Evolutionary conservation across 1,284 basidiomycete genomes (phyloP), one percentile per base, ranked within the genome.

Genomic region (Bjerkandera adusta): DNA sequence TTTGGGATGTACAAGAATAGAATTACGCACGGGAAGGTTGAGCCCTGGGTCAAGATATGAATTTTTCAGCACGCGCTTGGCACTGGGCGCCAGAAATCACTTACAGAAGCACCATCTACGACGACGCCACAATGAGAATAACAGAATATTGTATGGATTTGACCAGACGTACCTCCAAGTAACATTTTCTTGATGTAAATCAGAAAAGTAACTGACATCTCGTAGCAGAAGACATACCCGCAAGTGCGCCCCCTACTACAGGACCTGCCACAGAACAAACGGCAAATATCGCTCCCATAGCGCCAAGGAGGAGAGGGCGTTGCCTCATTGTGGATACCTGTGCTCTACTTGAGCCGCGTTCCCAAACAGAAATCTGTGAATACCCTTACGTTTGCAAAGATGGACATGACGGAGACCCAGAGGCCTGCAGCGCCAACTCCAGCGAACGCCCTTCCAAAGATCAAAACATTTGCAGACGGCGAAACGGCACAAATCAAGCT

Each of bases 381-480:
- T n/a, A n/a, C n/a, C n/a, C 38, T 8, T 32, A 43, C 41, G 16
- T 33, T 24, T 16, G 41, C 41, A 15, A 43, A 12, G 24, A 43
- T 33, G 18, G 41, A 29, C 26, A 43, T 33, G 15, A 43, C 27
- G 8, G 41, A n/a, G 8, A 43, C 29, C 24, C 29, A 43, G 13
- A 43, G 24, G 10, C 25, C 41, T 12, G 24, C 41, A 8, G 24
- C 41, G 12, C 41, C 41, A 34, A 30, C 41, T 12, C 41, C 41
- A 18, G 41, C 41, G 18, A 43, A 18, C 7, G 29, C 41, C 18
- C 41, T 43, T 33, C 41, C 41, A 33, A 43, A 43, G 29, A 43
- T 43, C 8, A 43, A 22, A 16, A 43, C 18, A 15, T 43, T 26
- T 3, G 33, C 29, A n/a, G 41, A 33, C n/a, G 24, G 24, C 29